Evolutionary conservation across 768 basidiomycete species (phyloP), one percentile per base, ranked within the genome.

Genomic region (Boletus sp.): DNA sequence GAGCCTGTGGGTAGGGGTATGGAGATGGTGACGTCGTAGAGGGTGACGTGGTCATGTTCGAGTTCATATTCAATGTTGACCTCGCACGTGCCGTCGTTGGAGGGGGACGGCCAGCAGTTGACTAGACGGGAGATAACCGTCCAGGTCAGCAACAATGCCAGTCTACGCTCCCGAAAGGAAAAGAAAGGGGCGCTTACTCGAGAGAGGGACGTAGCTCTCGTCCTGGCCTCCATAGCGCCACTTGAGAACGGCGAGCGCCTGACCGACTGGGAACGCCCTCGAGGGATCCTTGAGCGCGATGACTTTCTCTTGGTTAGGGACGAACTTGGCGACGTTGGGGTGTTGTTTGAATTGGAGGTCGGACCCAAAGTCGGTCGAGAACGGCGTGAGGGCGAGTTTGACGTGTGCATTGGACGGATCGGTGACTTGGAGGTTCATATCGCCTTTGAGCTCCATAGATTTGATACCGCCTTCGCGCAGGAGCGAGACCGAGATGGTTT

Each of bases 41-140:
- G 79, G 0, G 85, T 83, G 52, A 98, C 75, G 47, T 80, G 81
- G 60, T 89, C 82, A 60, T 93, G 90, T 69, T 96, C 94, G 46
- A 98, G 87, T 70, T 98, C 95, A 68, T 97, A 98, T 73, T 98
- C 97, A 60, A 98, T 92, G 73, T 91, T 95, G 57, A 98, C 92
- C 61, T 96, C 94, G 63, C 87, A 90, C 1, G 88, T 89, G n/a
- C 94, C 94, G 58, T 93, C 89, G 64, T 92, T 92, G 39, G 90
- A 87, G 7, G 92, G 89, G 12, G 93, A 87, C 12, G 95, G 97
- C 95, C 95, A 98, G 74, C 93, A 95, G 69, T 93, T 99, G 71
- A 99, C 95, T 94, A 61, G 18, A 7, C n/a, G 47, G 20, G 49
- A 15, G 5, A 20, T 12, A 1, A 47, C 1, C 18, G 41, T 24